Evolutionary conservation across 805 yeast species (phyloP).

Genomic region (Nematodospora valgi): DNA sequence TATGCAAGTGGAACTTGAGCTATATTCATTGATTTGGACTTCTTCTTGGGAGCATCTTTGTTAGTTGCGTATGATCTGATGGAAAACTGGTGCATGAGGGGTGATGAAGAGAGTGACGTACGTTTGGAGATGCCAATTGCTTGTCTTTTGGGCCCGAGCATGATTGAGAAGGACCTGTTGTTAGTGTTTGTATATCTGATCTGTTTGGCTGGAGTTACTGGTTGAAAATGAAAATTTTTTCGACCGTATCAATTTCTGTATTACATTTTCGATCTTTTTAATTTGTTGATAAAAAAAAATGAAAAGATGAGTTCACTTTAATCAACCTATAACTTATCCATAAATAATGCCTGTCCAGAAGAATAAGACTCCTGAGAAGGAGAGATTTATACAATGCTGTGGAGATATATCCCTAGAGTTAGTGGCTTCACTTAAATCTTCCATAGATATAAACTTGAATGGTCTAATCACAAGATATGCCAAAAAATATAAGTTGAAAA

Average conservation of each 20-base stretch:
- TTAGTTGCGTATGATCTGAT: too few relatives aligned
- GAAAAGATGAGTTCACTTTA: too few relatives aligned
- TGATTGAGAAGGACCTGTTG: too few relatives aligned
- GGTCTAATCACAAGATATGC: constrained; percentile 83
- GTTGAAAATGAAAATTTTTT: too few relatives aligned
- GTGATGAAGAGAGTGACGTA: too few relatives aligned
- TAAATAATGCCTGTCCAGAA: constrained; percentile 34
- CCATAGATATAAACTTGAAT: constrained; percentile 82
- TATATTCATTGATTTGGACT: constrained; percentile 24
- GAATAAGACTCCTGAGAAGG: constrained; percentile 67
- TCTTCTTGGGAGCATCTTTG: constrained; percentile 9
- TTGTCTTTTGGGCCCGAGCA: too few relatives aligned
- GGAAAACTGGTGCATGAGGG: too few relatives aligned
- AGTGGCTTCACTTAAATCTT: constrained; percentile 68
- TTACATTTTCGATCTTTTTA: background rate
- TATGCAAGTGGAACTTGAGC: constrained; percentile 36
- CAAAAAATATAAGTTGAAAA: constrained; percentile 84
- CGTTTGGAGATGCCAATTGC: too few relatives aligned
- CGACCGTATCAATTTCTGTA: too few relatives aligned
- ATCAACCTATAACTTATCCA: too few relatives aligned
- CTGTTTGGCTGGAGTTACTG: too few relatives aligned
- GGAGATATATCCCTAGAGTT: constrained; percentile 87
- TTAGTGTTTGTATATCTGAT: too few relatives aligned
- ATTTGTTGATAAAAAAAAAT: background rate
- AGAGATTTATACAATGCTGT: constrained; percentile 87